phyloP scores from a whole-genome alignment of 2,329 filamentous ascomycete species.

The Talaromyces funiculosus region DNA sequence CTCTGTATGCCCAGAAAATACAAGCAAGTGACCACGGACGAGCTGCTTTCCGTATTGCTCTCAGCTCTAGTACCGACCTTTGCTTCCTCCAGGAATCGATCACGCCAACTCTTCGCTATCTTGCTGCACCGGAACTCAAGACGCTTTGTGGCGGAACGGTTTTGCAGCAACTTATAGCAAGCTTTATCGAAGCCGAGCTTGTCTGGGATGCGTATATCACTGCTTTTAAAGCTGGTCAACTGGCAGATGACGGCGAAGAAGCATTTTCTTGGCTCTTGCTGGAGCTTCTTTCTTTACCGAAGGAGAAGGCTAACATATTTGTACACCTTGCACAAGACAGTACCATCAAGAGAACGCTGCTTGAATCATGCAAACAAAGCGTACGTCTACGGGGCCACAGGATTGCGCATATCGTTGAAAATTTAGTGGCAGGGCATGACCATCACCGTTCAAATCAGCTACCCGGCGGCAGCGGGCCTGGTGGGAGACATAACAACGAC shows the following conservation, averaged over 20 bases:
- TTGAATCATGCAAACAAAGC: neutral
- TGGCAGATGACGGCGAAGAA: neutral
- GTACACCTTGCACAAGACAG: neutral
- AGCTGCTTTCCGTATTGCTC: neutral
- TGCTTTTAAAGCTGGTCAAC: neutral
- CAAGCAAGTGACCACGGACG: neutral
- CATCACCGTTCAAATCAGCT: neutral
- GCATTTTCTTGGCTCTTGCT: constrained; percentile 5
- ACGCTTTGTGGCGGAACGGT: neutral
- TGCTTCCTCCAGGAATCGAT: neutral
- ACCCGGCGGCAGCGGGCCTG: neutral
- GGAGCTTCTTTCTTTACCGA: neutral
- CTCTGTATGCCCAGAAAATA: neutral
- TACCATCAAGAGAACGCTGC: neutral
- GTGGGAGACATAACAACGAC: neutral
- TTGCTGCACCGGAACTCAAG: neutral
- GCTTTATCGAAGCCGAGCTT: neutral
- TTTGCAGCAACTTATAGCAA: neutral
- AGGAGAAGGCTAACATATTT: neutral
- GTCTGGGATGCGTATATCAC: neutral
- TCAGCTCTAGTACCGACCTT: neutral
- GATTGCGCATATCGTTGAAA: neutral
- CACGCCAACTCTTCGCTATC: neutral
- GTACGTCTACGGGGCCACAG: constrained; percentile 1
- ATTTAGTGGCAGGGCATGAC: neutral